Conservation (phyloP, 106 monocot species). For the Acanthochlamys bracteata region DNA sequence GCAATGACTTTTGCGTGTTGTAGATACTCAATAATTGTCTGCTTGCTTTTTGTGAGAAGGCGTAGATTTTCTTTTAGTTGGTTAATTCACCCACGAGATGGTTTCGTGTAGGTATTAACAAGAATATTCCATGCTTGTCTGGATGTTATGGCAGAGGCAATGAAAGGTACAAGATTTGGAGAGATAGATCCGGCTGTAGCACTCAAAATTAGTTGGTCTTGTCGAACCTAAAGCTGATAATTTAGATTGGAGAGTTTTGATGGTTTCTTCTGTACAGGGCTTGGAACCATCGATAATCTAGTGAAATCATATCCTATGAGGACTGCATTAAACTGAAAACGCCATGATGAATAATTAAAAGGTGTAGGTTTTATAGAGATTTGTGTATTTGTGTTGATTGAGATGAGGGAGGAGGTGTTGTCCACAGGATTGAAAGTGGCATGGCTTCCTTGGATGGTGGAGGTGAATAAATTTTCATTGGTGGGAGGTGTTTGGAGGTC, state of each 20-base stretch:
- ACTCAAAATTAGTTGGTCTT: slow-evolving; percentile 11
- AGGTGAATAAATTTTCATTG: too few relatives aligned
- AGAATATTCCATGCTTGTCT: slow-evolving; percentile 9
- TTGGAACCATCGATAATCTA: slow-evolving; percentile 7
- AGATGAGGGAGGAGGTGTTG: too few relatives aligned
- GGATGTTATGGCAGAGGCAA: slow-evolving; percentile 2
- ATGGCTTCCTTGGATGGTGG: too few relatives aligned
- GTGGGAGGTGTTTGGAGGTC: too few relatives aligned
- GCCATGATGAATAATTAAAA: slow-evolving; percentile 10
- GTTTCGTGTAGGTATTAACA: slow-evolving; percentile 1
- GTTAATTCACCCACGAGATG: not conserved
- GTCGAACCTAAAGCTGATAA: not conserved
- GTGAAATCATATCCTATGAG: slow-evolving; percentile 7
- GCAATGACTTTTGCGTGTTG: not conserved
- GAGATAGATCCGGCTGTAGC: slow-evolving; percentile 5
- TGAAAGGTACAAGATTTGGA: not conserved
- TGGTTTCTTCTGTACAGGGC: not conserved
- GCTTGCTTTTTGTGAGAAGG: not conserved
- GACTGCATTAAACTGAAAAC: slow-evolving; percentile 4
- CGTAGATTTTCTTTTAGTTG: not conserved
- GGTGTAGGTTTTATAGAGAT: not conserved
- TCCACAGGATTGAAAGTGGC: too few relatives aligned
- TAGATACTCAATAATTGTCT: not conserved
- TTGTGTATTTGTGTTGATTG: too few relatives aligned
- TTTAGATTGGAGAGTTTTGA: not conserved